A percentile compares a stretch with the other conserved stretches of the same genome.
Conservation (phyloP, 768 basidiomycete species). For the Lactarius hatsudake region DNA sequence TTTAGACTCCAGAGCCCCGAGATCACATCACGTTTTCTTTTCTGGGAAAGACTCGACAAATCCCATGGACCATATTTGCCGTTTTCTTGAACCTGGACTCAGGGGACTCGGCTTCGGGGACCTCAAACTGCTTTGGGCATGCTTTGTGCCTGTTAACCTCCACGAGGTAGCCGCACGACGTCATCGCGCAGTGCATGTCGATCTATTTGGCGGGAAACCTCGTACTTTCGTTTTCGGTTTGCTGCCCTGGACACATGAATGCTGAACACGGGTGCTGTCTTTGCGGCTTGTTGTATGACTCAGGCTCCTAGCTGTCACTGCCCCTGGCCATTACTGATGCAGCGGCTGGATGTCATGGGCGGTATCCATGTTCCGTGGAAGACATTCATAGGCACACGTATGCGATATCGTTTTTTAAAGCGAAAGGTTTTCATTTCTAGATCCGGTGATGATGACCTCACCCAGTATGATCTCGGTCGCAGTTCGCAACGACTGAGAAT, state of each 20-base stretch:
- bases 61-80: neutral
- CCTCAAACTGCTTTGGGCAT: neutral
- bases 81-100: neutral
- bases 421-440: neutral
- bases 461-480: neutral
- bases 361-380: neutral
- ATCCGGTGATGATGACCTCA: neutral
- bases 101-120: neutral
- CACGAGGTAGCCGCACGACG: neutral
- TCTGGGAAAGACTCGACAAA: neutral
- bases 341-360: too few relatives aligned
- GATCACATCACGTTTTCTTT: neutral
- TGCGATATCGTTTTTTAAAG: neutral
- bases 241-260: neutral
- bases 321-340: neutral
- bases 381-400: neutral
- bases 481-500: neutral
- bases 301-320: neutral
- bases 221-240: neutral
- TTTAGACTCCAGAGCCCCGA: neutral
- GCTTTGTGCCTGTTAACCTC: neutral
- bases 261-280: neutral
- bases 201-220: neutral
- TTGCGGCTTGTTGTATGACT: neutral
- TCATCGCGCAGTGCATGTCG: neutral